phyloP scores from a whole-genome alignment of 805 yeast species.

The Wickerhamiella galacta region DNA sequence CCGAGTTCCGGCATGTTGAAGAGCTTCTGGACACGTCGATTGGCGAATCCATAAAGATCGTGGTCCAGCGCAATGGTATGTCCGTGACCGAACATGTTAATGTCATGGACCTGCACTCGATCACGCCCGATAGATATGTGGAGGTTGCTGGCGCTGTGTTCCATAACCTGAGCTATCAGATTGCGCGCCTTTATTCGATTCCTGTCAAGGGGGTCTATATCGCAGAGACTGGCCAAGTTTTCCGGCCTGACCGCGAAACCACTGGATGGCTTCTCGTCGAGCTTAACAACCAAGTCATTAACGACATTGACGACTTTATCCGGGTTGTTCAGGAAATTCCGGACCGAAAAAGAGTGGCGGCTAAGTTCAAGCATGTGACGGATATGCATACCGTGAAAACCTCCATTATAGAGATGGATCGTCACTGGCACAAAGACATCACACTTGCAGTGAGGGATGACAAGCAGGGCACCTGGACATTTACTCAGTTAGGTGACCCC shows the following conservation, averaged over 20 bases:
- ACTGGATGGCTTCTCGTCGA: conserved; percentile 72
- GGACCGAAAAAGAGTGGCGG: conserved; percentile 53
- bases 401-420: conserved; percentile 53
- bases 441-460: conserved; percentile 48
- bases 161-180: conserved; percentile 72
- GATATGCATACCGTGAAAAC: conserved; percentile 63
- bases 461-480: conserved; percentile 42
- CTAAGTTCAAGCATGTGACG: conserved; percentile 57
- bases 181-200: conserved; percentile 69
- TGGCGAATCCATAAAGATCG: conserved; percentile 37
- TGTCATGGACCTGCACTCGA: conserved; percentile 62
- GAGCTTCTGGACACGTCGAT: conserved; percentile 61
- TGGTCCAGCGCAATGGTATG: conserved; percentile 61
- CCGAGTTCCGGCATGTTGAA: conserved; percentile 67
- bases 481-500: conserved; percentile 35
- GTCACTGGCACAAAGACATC: conserved; percentile 71
- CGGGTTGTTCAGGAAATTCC: conserved; percentile 66
- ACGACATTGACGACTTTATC: conserved; percentile 58
- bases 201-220: conserved; percentile 76
- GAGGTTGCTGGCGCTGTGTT: conserved; percentile 78
- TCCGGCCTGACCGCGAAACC: conserved; percentile 33
- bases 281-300: conserved; percentile 56
- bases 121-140: conserved; percentile 68
- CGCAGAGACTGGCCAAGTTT: conserved; percentile 63
- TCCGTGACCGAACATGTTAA: conserved; percentile 32